A percentile compares a stretch with the other conserved stretches of the same genome.
Evolutionary conservation across 805 yeast genomes (phyloP).

Genomic region (Cyberlindnera mississippiensis): DNA sequence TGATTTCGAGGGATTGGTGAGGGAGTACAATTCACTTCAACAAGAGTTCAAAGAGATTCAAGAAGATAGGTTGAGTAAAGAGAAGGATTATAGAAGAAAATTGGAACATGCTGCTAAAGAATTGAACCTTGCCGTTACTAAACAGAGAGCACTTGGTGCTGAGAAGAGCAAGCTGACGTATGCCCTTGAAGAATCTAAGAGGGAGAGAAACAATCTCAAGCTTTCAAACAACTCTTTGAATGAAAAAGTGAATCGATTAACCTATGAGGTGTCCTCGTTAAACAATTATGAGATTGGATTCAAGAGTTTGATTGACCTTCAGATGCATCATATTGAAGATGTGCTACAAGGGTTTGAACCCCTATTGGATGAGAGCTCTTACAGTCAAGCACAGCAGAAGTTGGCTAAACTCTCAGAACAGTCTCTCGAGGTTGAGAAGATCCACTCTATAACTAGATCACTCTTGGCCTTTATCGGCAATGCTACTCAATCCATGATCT

Average conservation of each 20-base stretch:
- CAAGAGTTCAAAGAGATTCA: constrained; percentile 22
- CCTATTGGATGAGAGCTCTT: constrained; percentile 54
- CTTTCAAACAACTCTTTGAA: constrained; percentile 36
- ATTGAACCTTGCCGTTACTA: constrained; percentile 38
- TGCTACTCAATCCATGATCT: constrained; percentile 55
- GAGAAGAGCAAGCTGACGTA: constrained; percentile 42
- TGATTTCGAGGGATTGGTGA: constrained; percentile 19
- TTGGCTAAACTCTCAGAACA: constrained; percentile 38
- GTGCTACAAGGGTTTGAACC: constrained; percentile 48
- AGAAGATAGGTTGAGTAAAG: constrained; percentile 29
- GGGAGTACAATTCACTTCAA: constrained; percentile 26
- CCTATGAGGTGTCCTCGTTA: constrained; percentile 23
- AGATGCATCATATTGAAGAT: constrained; percentile 45
- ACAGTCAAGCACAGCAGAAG: constrained; percentile 54
- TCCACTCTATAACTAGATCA: constrained; percentile 36
- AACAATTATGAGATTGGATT: constrained; percentile 38
- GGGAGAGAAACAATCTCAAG: constrained; percentile 36
- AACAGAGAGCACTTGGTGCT: constrained; percentile 40
- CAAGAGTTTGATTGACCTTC: constrained; percentile 37
- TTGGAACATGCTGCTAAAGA: constrained; percentile 36
- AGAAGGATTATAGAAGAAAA: constrained; percentile 27
- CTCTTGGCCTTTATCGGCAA: constrained; percentile 53
- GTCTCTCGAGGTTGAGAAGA: constrained; percentile 24
- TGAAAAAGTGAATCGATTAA: constrained; percentile 34
- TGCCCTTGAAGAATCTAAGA: constrained; percentile 35